phyloP scores from a whole-genome alignment of 1,284 basidiomycete genomes.

The Cryptococcus jaspeensis region DNA sequence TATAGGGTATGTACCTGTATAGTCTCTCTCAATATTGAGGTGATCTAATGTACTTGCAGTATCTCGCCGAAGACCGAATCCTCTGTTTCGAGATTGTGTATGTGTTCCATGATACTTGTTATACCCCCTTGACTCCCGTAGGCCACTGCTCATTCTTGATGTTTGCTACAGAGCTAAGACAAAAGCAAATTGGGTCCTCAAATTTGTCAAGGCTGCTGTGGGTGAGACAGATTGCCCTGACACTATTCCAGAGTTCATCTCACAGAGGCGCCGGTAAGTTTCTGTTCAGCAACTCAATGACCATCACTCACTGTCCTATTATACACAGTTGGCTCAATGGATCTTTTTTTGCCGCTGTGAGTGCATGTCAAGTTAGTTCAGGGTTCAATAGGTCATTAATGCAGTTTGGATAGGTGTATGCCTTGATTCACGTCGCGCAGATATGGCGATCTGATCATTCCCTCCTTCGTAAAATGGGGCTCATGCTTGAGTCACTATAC shows the following conservation, averaged over 20 bases:
- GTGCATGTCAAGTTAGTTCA: constrained; percentile 3
- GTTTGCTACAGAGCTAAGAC: constrained; percentile 77
- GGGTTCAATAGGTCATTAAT: no score
- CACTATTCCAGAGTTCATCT: constrained; percentile 89
- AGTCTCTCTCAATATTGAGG: not conserved
- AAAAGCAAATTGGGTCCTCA: constrained; percentile 86
- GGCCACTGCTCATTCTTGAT: not conserved
- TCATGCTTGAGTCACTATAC: constrained; percentile 82
- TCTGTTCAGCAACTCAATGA: not conserved
- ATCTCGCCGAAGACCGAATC: constrained; percentile 67
- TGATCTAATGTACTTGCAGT: constrained; percentile 19
- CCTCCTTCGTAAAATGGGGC: constrained; percentile 65
- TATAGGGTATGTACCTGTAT: constrained; percentile 19
- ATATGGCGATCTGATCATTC: constrained; percentile 84
- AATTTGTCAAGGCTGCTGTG: constrained; percentile 92
- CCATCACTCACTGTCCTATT: not conserved
- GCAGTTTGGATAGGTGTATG: constrained; percentile 40
- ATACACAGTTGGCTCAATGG: constrained; percentile 57
- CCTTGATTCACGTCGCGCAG: constrained; percentile 68
- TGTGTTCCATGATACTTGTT: constrained; percentile 12
- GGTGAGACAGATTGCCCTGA: constrained; percentile 98
- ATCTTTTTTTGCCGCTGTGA: constrained; percentile 84
- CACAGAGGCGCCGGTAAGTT: constrained; percentile 63
- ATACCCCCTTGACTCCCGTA: no score
- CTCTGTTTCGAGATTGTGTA: constrained; percentile 90